phyloP scores from a whole-genome alignment of 2,329 filamentous ascomycete genomes.

The Ramularia collo-cygni region DNA sequence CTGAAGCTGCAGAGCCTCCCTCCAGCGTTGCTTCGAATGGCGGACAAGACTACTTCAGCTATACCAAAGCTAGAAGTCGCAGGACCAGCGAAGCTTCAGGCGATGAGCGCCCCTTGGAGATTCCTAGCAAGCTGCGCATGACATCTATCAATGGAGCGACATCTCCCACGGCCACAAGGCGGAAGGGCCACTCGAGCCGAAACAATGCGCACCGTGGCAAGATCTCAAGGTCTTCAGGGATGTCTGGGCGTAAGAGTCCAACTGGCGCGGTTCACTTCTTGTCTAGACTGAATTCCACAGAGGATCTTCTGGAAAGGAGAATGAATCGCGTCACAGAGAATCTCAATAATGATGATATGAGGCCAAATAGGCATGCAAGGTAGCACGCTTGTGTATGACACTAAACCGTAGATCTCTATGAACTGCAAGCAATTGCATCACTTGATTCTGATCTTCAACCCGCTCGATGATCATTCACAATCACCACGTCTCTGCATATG shows the following conservation, averaged over 20 bases:
- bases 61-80: slow-evolving; percentile 8
- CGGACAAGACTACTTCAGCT: slow-evolving; percentile 21
- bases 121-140: slow-evolving; percentile 43
- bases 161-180: slow-evolving; percentile 20
- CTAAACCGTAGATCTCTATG: background rate
- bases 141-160: slow-evolving; percentile 14
- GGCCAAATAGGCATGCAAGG: background rate
- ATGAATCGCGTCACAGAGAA: slow-evolving; percentile 41
- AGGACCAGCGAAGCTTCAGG: slow-evolving; percentile 51
- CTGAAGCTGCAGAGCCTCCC: slow-evolving; percentile 31
- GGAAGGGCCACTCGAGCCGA: slow-evolving; percentile 1
- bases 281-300: slow-evolving; percentile 34
- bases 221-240: slow-evolving; percentile 22
- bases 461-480: too few species aligned
- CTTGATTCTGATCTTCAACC: too few species aligned
- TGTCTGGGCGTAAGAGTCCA: slow-evolving; percentile 23
- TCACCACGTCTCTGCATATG: too few species aligned
- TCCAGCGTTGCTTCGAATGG: slow-evolving; percentile 10
- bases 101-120: slow-evolving; percentile 76
- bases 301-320: slow-evolving; percentile 41
- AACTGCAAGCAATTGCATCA: slow-evolving; percentile 2
- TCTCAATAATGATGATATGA: slow-evolving; percentile 1
- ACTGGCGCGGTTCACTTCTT: slow-evolving; percentile 33
- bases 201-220: slow-evolving; percentile 12
- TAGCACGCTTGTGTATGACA: background rate